Percentiles rank a stretch among this genome's conserved stretches.
Evolutionary conservation across 2,329 filamentous ascomycete genomes (phyloP).

Genomic region (Alternaria atra): DNA sequence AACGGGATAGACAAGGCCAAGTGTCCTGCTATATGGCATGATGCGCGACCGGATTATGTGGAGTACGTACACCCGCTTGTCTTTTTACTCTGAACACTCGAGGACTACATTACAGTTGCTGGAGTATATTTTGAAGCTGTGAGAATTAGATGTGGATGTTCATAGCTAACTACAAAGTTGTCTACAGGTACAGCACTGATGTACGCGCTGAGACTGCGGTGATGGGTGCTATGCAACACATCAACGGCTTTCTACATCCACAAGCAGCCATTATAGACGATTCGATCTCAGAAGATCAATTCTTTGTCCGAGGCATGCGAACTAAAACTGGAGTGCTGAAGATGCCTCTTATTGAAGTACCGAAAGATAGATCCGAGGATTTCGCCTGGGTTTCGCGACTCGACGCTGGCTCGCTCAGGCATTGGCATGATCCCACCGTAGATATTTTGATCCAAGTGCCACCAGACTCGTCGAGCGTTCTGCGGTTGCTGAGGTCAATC

Average conservation of each 20-base stretch:
- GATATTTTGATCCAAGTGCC: conserved; percentile 86
- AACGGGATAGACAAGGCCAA: conserved; percentile 76
- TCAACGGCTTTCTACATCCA: conserved; percentile 78
- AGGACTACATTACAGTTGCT: background rate
- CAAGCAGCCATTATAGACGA: conserved; percentile 79
- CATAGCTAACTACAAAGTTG: background rate
- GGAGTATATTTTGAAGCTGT: background rate
- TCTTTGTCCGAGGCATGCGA: conserved; percentile 70
- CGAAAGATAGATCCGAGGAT: conserved; percentile 67
- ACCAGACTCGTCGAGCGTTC: conserved; percentile 75
- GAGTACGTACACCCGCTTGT: conserved; percentile 42
- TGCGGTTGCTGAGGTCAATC: conserved; percentile 80
- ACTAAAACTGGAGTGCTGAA: conserved; percentile 62
- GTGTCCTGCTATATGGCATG: conserved; percentile 74
- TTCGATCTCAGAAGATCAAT: conserved; percentile 70
- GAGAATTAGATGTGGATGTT: background rate
- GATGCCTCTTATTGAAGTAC: conserved; percentile 78
- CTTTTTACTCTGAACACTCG: no score
- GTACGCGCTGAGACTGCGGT: conserved; percentile 72
- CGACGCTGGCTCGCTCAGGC: conserved; percentile 74
- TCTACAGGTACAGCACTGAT: conserved; percentile 66
- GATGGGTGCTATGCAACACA: conserved; percentile 72
- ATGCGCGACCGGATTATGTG: conserved; percentile 81
- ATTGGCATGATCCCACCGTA: conserved; percentile 79
- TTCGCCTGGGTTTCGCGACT: conserved; percentile 82